These are phyloP conservation scores for Meyerozyma elateridarum DNA, from an alignment of 1,139 yeast species.

Conservation along the genomic window DNA sequence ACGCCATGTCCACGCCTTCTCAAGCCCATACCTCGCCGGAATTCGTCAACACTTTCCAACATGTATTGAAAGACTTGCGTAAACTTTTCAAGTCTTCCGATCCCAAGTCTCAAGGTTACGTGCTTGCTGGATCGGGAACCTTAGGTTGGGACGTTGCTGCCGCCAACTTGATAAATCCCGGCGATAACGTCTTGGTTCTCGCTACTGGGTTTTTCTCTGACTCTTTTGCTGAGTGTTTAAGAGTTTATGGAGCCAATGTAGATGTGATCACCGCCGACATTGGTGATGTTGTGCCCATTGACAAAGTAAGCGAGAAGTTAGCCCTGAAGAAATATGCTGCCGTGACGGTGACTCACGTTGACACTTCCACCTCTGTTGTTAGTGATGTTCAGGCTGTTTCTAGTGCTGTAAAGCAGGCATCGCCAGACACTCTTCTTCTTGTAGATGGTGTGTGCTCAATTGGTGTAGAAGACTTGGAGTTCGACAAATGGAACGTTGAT, in stretches of 20 bases:
- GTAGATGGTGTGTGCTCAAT: conserved; percentile 96
- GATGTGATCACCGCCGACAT: conserved; percentile 65
- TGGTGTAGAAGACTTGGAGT: conserved; percentile 81
- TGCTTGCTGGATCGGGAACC: conserved; percentile 88
- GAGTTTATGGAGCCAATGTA: conserved; percentile 65
- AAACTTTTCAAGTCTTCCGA: conserved; percentile 68
- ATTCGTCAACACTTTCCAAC: conserved; percentile 69
- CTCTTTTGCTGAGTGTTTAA: conserved; percentile 75
- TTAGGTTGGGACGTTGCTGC: conserved; percentile 93
- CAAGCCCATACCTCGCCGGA: conserved; percentile 91
- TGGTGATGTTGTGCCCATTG: conserved; percentile 67
- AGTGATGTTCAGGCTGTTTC: conserved; percentile 66
- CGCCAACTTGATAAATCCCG: conserved; percentile 66
- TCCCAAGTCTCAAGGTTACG: conserved; percentile 67
- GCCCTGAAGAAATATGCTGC: conserved; percentile 51
- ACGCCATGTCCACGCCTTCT: conserved; percentile 81
- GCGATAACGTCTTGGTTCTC: conserved; percentile 69
- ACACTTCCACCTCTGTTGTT: conserved; percentile 91
- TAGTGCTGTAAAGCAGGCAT: conserved; percentile 50
- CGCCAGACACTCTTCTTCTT: conserved; percentile 77
- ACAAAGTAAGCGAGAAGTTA: conserved; percentile 52
- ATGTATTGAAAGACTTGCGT: conserved; percentile 63
- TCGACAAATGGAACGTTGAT: conserved; percentile 89
- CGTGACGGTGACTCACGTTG: conserved; percentile 89
- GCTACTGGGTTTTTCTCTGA: conserved; percentile 94